Evolutionary conservation across 805 yeast species (phyloP), one percentile per base, ranked within the genome.

Genomic region (Metschnikowia shivogae): DNA sequence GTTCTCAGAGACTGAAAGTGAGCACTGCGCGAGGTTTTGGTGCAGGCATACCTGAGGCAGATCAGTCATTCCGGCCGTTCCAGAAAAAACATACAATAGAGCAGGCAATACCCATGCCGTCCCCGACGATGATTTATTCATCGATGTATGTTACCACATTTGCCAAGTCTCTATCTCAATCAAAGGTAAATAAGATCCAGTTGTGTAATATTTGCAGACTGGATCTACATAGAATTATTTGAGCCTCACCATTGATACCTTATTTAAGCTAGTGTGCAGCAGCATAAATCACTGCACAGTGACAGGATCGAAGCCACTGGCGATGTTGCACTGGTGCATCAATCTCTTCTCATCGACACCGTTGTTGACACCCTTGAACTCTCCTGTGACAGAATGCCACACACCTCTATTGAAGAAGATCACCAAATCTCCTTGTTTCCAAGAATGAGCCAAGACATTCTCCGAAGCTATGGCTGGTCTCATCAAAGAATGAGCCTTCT

Each of bases 271-370:
- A 22, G 26, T 6, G 26, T 22, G 26, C 26, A 7, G 26, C 8
- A 7, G 6, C 8, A 6, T 22, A 6, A 22, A 32, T 14, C 37
- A 42, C 26, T 20, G 20, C 31, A 46, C 46, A 13, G 52, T 49
- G 14, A 50, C 31, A 3, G 96, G 95, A 59, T 85, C 92, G 12
- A 60, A 53, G 7, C 89, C 90, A 59, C 88, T 79, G 17, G 96
- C 95, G 62, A 89, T 86, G 68, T 89, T 89, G 68, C 96, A 89
- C 69, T 89, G 96, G 61, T 89, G 96, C 95, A 89, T 88, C 60
- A 89, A 72, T 64, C 96, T 78, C 57, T 78, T 80, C 60, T 88
- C 93, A 39, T 84, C 87, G 14, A 76, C 76, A 14, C 78, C 82
- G 36, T 60, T 57, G 17, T 50, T 44, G 36, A 65, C 63, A 4